Evolutionary conservation across 2,329 filamentous ascomycete species (phyloP).

Genomic region (Neocucurbitaria cava): DNA sequence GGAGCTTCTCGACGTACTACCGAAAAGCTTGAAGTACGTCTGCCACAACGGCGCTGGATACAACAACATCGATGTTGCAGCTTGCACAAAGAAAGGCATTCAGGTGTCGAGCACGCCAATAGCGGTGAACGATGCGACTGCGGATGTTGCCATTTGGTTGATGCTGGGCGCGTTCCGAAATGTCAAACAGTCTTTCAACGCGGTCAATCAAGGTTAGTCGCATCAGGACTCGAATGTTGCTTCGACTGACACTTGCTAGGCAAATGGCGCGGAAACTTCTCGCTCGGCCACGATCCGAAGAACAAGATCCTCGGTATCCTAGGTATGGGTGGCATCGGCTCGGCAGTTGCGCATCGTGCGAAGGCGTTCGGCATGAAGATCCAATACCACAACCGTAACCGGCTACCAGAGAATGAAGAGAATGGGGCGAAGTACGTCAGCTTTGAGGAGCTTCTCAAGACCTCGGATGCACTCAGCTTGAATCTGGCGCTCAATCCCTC

Average conservation of each 20-base stretch:
- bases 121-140: slow-evolving; percentile 60
- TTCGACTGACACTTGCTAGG: slow-evolving; percentile 29
- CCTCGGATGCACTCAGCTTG: slow-evolving; percentile 62
- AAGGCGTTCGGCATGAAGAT: slow-evolving; percentile 64
- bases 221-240: slow-evolving; percentile 7
- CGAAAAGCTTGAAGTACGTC: slow-evolving; percentile 53
- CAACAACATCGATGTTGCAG: slow-evolving; percentile 65
- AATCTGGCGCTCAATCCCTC: slow-evolving; percentile 60
- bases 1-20: slow-evolving; percentile 53
- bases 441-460: slow-evolving; percentile 62
- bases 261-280: slow-evolving; percentile 55
- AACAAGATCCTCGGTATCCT: slow-evolving; percentile 63
- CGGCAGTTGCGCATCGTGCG: slow-evolving; percentile 57
- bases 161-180: slow-evolving; percentile 61
- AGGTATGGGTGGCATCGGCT: slow-evolving; percentile 67
- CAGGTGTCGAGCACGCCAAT: slow-evolving; percentile 56
- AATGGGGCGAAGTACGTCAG: slow-evolving; percentile 60
- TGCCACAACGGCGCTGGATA: slow-evolving; percentile 64
- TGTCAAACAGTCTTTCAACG: slow-evolving; percentile 55
- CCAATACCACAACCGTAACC: slow-evolving; percentile 64
- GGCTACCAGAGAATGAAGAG: slow-evolving; percentile 47
- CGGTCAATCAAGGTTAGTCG: slow-evolving; percentile 52
- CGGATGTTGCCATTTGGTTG: slow-evolving; percentile 58
- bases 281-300: slow-evolving; percentile 61
- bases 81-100: slow-evolving; percentile 58